Base-by-base conservation (phyloP, 305 asterid species). In the Salvia sclarea region DNA sequence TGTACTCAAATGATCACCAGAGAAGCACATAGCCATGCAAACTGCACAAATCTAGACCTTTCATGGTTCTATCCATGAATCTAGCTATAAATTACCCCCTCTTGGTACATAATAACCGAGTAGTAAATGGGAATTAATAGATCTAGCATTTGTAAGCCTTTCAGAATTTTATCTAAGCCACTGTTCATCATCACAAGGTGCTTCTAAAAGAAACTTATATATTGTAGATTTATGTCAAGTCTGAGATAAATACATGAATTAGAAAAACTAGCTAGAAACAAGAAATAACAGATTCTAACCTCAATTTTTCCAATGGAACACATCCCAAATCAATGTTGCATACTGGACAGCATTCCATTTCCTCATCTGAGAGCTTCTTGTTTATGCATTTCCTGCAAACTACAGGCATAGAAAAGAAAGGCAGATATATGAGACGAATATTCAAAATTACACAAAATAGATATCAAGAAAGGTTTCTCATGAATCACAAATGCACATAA, bases 371-470 rank as follows among this genome's bases (percentile, higher is more conserved):
- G 30, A 89, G 89, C 81, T 87, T 87, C 84, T 81, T 81, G 77
- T 81, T 69, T 45, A 89, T 89, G 79, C 96, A 89, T 79, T 77
- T 84, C 88, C 89, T 81, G 84, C 96, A 89, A 78, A 89, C 96
- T 89, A 73, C 62, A 63, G 41, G 61, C 79, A 69, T 12, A 59
- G 24, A 21, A 69, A 64, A 57, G 30, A 45, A 33, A 62, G 28
- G 37, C 30, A 31, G 47, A 44, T n/a, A 45, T 28, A 43, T 69
- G 60, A 64, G 57, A 59, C 20, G 70, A 14, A 62, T 38, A 13
- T 1, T 25, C 5, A 49, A 52, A 59, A 21, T 25, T 22, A 56
- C 12, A 1, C 24, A 35, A 21, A 18, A 58, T 9, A 5, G n/a
- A 47, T 57, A 60, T 53, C n/a, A 12, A 6, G 4, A 62, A 12